These are phyloP conservation scores for Talaromyces sp. DNA, from an alignment of 2,329 filamentous ascomycete species.

Conservation along the genomic window DNA sequence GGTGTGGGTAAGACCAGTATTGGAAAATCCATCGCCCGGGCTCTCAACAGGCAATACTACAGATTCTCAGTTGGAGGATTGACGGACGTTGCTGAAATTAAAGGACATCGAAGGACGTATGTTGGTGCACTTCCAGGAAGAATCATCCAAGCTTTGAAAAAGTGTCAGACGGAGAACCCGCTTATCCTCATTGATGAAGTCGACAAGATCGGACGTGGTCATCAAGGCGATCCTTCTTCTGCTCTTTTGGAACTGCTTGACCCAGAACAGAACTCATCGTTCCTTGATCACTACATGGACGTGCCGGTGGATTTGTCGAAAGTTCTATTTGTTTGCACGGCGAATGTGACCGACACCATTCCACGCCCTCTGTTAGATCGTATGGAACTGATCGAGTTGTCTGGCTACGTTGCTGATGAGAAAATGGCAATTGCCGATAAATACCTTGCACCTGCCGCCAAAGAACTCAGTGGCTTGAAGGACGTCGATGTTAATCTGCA, in stretches of 20 bases:
- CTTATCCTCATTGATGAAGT: constrained; percentile 95
- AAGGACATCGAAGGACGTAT: constrained; percentile 93
- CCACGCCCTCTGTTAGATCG: constrained; percentile 88
- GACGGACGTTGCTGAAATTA: constrained; percentile 97
- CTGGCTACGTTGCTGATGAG: constrained; percentile 94
- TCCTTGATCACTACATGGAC: constrained; percentile 98
- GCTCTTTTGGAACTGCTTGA: constrained; percentile 91
- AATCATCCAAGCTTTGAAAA: constrained; percentile 97
- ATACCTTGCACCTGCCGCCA: constrained; percentile 90
- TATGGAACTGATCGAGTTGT: constrained; percentile 96
- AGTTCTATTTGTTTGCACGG: constrained; percentile 96
- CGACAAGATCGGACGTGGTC: constrained; percentile 94
- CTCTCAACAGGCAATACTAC: constrained; percentile 94
- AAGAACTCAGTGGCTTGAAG: constrained; percentile 85
- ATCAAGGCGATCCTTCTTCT: constrained; percentile 93
- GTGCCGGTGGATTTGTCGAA: constrained; percentile 96
- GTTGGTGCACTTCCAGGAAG: constrained; percentile 92
- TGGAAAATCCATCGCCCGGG: constrained; percentile 93
- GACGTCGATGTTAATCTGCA: constrained; percentile 85
- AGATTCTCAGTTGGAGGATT: constrained; percentile 95
- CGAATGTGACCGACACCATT: constrained; percentile 98
- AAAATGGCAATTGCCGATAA: constrained; percentile 97
- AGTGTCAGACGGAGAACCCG: constrained; percentile 97
- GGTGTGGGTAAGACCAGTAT: constrained; percentile 99
- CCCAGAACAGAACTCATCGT: constrained; percentile 94